These are phyloP conservation scores for Alternaria panax DNA, from an alignment of 2,329 filamentous ascomycete species.

Conservation along the genomic window DNA sequence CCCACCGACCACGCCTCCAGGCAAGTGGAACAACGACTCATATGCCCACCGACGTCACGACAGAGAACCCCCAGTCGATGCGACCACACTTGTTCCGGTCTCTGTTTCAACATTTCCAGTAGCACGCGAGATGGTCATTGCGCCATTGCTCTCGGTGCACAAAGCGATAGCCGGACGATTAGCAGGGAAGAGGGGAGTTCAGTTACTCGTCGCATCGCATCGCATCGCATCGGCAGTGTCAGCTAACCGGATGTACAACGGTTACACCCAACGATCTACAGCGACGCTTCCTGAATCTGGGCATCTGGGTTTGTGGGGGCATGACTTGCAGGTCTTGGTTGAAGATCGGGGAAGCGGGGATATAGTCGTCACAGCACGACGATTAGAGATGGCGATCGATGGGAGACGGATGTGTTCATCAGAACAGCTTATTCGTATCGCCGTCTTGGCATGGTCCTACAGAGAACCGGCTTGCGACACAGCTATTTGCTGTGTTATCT, in stretches of 20 bases:
- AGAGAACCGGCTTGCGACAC: background rate
- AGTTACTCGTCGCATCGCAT: background rate
- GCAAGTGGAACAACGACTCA: background rate
- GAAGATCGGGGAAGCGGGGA: background rate
- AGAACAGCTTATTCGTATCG: background rate
- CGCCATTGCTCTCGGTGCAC: slow-evolving; percentile 5
- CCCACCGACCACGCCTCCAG: too few relatives aligned
- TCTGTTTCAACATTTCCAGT: too few relatives aligned
- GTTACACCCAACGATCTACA: background rate
- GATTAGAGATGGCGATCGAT: background rate
- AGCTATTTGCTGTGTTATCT: background rate
- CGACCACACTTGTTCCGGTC: slow-evolving; percentile 13
- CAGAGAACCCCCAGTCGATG: slow-evolving; percentile 6
- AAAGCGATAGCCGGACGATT: background rate
- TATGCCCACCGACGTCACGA: slow-evolving; percentile 20
- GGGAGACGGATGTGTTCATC: background rate
- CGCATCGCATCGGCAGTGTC: slow-evolving; percentile 21
- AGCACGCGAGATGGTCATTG: too few relatives aligned
- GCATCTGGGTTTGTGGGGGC: background rate
- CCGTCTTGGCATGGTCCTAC: background rate
- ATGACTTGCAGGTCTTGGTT: background rate
- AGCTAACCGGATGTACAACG: slow-evolving; percentile 7
- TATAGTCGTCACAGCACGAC: background rate
- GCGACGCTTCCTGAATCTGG: background rate
- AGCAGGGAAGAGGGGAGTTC: background rate